Percentiles rank a stretch among this genome's conserved stretches.
phyloP scores from a whole-genome alignment of 2,329 filamentous ascomycete genomes.

The Aspergillus pseudoterreus region DNA sequence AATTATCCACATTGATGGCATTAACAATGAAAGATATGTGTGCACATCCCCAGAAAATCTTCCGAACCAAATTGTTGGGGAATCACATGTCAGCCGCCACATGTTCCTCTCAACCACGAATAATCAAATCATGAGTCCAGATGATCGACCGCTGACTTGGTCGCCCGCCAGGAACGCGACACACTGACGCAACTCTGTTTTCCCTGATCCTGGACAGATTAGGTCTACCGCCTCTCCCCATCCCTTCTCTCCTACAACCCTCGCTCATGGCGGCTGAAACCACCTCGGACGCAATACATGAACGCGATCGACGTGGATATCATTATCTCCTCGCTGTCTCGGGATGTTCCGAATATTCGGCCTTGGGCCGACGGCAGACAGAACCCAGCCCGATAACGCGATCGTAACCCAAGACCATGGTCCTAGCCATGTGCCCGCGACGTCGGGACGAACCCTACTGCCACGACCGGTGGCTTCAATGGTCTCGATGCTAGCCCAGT shows the following conservation, averaged over 20 bases:
- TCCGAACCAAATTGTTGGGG: conserved; percentile 11
- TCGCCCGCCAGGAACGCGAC: conserved; percentile 5
- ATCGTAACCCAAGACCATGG: conserved; percentile 4
- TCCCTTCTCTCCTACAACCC: background rate
- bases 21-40: too few species aligned
- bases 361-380: conserved; percentile 11
- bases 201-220: background rate
- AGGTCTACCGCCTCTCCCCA: conserved; percentile 1
- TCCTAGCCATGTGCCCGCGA: conserved; percentile 23
- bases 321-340: conserved; percentile 5
- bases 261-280: conserved; percentile 5
- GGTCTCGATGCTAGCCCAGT: conserved; percentile 43
- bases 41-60: background rate
- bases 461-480: conserved; percentile 42
- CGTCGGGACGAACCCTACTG: conserved; percentile 36
- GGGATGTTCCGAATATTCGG: conserved; percentile 18
- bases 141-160: conserved; percentile 5
- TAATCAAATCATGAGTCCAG: too few species aligned
- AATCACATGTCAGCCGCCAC: conserved; percentile 16
- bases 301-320: background rate
- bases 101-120: background rate
- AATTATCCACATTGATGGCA: too few species aligned
- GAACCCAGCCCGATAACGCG: conserved; percentile 7
- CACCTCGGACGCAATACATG: background rate
- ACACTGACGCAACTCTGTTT: conserved; percentile 7